Percentiles rank a stretch among this genome's conserved stretches.
These are phyloP conservation scores for Solanum tacnaense DNA, from an alignment of 257 asterid genomes.

Conservation along the genomic window DNA sequence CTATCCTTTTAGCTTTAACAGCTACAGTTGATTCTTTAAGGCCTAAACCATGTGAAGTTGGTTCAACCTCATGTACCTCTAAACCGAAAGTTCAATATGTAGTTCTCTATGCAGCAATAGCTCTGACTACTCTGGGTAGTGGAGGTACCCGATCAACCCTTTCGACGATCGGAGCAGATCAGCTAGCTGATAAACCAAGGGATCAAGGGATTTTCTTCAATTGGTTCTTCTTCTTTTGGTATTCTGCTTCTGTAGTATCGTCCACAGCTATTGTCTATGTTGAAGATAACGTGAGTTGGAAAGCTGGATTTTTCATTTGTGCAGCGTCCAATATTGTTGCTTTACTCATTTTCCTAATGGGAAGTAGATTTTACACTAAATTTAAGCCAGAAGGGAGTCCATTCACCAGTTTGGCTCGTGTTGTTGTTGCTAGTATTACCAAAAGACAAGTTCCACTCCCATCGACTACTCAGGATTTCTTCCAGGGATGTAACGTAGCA, in stretches of 20 bases:
- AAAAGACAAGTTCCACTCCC: constrained; percentile 1
- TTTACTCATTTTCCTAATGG: constrained; percentile 20
- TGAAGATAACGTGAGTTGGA: constrained; percentile 42
- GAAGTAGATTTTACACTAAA: constrained; percentile 14
- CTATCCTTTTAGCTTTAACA: constrained; percentile 19
- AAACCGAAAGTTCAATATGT: constrained; percentile 24
- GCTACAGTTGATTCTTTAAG: constrained; percentile 21
- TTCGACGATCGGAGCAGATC: constrained; percentile 45
- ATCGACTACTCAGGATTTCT: not conserved
- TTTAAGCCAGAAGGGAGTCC: constrained; percentile 15
- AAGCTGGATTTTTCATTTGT: constrained; percentile 23
- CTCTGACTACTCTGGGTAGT: constrained; percentile 13
- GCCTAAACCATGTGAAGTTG: constrained; percentile 18
- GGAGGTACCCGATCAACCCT: constrained; percentile 32
- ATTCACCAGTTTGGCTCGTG: constrained; percentile 5
- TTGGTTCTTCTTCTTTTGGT: constrained; percentile 29
- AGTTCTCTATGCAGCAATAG: constrained; percentile 19
- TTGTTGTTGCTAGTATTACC: not conserved
- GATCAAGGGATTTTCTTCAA: constrained; percentile 28
- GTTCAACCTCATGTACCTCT: constrained; percentile 4
- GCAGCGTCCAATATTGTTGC: constrained; percentile 9
- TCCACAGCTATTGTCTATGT: constrained; percentile 24
- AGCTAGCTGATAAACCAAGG: constrained; percentile 11
- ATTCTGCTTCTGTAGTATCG: not conserved
- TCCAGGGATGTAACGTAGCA: not conserved